Percentiles rank a stretch among this genome's conserved stretches.
These are phyloP conservation scores for Solanum acaule DNA, from an alignment of 257 asterid genomes.

Conservation along the genomic window DNA sequence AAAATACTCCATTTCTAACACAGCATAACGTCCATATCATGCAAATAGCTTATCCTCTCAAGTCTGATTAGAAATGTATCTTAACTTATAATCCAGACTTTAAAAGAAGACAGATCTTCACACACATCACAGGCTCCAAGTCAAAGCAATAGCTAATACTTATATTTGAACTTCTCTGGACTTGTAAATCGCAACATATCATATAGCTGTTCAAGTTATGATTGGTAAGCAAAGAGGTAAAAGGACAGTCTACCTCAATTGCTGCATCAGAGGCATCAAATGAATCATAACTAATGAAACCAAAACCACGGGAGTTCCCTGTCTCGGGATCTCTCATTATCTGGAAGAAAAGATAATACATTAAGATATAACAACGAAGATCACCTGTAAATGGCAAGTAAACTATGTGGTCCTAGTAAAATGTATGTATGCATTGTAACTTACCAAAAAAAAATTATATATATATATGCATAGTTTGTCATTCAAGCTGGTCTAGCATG, in stretches of 20 bases:
- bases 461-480: background rate
- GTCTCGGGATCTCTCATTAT: conserved; percentile 98
- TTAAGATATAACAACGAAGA: background rate
- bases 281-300: conserved; percentile 87
- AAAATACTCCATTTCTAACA: background rate
- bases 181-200: background rate
- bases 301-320: conserved; percentile 94
- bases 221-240: background rate
- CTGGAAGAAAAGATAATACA: conserved; percentile 24
- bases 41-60: background rate
- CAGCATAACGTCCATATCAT: background rate
- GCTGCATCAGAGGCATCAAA: conserved; percentile 97
- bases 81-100: background rate
- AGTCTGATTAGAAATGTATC: background rate
- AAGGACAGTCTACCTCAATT: conserved; percentile 46
- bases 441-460: background rate
- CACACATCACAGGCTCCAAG: background rate
- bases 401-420: background rate
- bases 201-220: background rate
- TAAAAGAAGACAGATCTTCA: background rate
- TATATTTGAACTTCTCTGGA: background rate
- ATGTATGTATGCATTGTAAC: background rate
- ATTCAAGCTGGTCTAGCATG: background rate
- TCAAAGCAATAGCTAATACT: background rate
- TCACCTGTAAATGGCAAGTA: background rate